A percentile compares a stretch with the other conserved stretches of the same genome.
These are phyloP conservation scores for Penicillium sp. DNA, from an alignment of 2,329 filamentous ascomycete species.

Conservation along the genomic window DNA sequence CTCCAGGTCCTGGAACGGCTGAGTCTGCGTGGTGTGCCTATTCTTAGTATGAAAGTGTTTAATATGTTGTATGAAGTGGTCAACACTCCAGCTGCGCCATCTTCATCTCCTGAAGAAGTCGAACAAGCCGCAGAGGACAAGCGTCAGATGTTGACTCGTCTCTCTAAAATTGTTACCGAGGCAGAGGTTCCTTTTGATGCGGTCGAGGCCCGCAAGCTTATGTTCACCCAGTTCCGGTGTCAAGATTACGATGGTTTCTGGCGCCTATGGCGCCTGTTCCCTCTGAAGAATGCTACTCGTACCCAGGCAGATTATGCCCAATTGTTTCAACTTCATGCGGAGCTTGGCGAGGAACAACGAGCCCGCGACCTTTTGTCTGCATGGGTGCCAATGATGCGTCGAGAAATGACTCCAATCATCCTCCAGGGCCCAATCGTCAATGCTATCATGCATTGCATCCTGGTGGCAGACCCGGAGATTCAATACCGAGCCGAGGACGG, in stretches of 20 bases:
- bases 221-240: constrained; percentile 39
- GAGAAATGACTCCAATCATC: constrained; percentile 54
- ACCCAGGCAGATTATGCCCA: constrained; percentile 57
- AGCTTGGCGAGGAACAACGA: constrained; percentile 43
- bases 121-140: neutral
- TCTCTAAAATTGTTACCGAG: constrained; percentile 32
- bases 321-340: constrained; percentile 54
- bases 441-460: constrained; percentile 57
- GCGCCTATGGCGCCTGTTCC: constrained; percentile 59
- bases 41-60: constrained; percentile 51
- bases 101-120: neutral
- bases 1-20: constrained; percentile 45
- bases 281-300: constrained; percentile 52
- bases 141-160: constrained; percentile 20
- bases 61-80: constrained; percentile 41
- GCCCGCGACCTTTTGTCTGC: constrained; percentile 53
- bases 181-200: constrained; percentile 31
- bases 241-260: constrained; percentile 60
- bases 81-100: constrained; percentile 35
- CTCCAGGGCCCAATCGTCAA: constrained; percentile 48
- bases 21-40: constrained; percentile 41
- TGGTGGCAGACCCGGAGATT: constrained; percentile 56
- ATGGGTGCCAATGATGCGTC: constrained; percentile 61
- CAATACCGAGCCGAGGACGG: constrained; percentile 29
- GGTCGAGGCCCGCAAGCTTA: constrained; percentile 30